A percentile compares a stretch with the other conserved stretches of the same genome.
Conservation (phyloP, 495 filamentous ascomycete genomes). For the Jackrogersella multiformis region DNA sequence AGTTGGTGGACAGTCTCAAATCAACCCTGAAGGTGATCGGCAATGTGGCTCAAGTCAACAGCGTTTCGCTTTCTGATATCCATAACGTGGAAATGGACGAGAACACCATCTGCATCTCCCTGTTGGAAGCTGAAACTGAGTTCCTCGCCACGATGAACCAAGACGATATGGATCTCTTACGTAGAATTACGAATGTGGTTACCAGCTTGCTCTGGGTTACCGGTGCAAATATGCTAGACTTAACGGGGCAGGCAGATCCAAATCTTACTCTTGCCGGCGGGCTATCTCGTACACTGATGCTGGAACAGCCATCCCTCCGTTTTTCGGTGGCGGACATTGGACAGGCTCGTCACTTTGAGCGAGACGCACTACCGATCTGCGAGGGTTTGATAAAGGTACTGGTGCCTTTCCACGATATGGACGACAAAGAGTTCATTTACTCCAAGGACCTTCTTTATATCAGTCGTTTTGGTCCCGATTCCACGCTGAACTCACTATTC, state of each 20-base stretch:
- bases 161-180: slow-evolving; percentile 42
- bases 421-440: slow-evolving; percentile 21
- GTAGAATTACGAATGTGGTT: slow-evolving; percentile 45
- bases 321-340: slow-evolving; percentile 41
- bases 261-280: slow-evolving; percentile 46
- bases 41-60: background rate
- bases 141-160: slow-evolving; percentile 45
- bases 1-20: background rate
- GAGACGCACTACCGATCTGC: background rate
- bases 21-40: background rate
- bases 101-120: slow-evolving; percentile 27
- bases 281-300: slow-evolving; percentile 48
- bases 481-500: slow-evolving; percentile 38
- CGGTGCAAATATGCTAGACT: slow-evolving; percentile 33
- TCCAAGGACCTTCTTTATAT: slow-evolving; percentile 34
- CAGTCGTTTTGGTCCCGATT: slow-evolving; percentile 44
- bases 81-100: slow-evolving; percentile 13
- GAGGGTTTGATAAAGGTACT: background rate
- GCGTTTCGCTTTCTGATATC: background rate
- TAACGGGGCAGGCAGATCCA: background rate
- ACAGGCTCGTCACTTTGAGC: background rate
- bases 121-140: slow-evolving; percentile 40
- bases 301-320: slow-evolving; percentile 51
- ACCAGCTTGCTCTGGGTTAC: slow-evolving; percentile 49
- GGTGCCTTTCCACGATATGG: background rate